Evolutionary conservation across 139 green algal species (phyloP), one percentile per base, ranked within the genome.

Genomic region (Ettlia oleoabundans): DNA sequence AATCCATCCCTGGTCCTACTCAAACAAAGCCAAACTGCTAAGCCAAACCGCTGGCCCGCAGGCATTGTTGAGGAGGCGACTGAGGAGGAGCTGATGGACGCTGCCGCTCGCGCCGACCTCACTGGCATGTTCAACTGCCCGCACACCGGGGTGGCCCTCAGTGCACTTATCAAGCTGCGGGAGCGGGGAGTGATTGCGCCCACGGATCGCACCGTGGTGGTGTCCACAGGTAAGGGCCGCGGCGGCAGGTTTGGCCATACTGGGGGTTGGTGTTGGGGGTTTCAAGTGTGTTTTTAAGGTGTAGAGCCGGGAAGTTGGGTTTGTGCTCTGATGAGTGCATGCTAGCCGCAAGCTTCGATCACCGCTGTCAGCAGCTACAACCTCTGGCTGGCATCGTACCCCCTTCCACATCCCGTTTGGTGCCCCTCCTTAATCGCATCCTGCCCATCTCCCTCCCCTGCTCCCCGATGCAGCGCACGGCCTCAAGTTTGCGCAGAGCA

Each of bases 81-180:
- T 7, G 97, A 99, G 91, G 97, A 99, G 88, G 97, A 99, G 89
- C 91, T 99, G 30, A 99, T 99, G 96, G 97, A 99, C 67, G 97
- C 97, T 40, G 94, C 97, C 10, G 97, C 97, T 21, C 90, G 94
- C 28, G 97, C 95, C 8, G 97, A 99, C 86, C 89, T 94, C 51
- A 99, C 97, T 35, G 97, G 93, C 47, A 94, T 96, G 93, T 96
- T 95, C 88, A 92, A 86, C 64, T 93, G 82, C 87, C 76, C 79
- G 26, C 78, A 88, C 82, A 90, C 88, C 26, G 94, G 95, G 51
- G 97, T 99, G 18, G 97, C 97, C 37, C 93, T 99, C 43, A 92
- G 95, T 24, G 97, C 97, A 28, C 90, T 99, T 33, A 97, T 91
- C 82, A 99, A 99, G 92, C 90, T 98, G 71, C 87, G 96, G 3